Evolutionary conservation across 805 yeast species (phyloP), one percentile per base, ranked within the genome.

Genomic region (Spathaspora arborariae): DNA sequence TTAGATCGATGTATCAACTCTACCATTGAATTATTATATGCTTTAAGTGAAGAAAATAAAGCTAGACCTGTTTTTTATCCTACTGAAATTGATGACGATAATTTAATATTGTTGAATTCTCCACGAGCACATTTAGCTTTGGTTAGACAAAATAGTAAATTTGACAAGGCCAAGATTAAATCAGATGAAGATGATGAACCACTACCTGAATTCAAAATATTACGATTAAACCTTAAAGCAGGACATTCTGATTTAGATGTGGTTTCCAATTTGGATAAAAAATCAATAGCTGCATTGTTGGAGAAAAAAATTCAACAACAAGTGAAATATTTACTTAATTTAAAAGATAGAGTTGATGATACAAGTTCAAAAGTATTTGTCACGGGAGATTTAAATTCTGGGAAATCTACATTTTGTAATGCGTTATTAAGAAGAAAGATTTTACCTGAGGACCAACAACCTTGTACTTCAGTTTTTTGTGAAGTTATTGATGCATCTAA

Each of bases 301-400:
- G 85, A 82, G 46, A 82, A 82, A 39, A 87, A 87, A 57, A 73
- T 92, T 18, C 56, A 70, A 10, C 84, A 80, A 49, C 84, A 85
- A 16, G 65, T 79, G 9, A 80, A 79, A 53, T 97, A 91, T 59
- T 68, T 92, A 42, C 56, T 68, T 6, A 80, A 90, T 15, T 70
- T 95, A 51, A 81, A 82, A 52, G 94, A 84, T 42, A 78, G 99
- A 55, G 84, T 94, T 13, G 94, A 51, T 53, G 97, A 95, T 57
- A 88, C 94, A 0, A 79, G 92, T 0, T 91, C 98, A 2, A 92
- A 92, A 57, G 97, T 94, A 1, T 82, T 94, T 51, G 91, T 94
- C 34, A 95, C 99, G 2, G 99, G 99, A 44, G 99, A 94, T 63
- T 76, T 94, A 54, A 94, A 94, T 61, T 86, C 99, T 0, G 99